Percentiles rank a stretch among this genome's conserved stretches.
Evolutionary conservation across 202 grass and related monocot genomes (phyloP).

Genomic region (Zizania palustris): DNA sequence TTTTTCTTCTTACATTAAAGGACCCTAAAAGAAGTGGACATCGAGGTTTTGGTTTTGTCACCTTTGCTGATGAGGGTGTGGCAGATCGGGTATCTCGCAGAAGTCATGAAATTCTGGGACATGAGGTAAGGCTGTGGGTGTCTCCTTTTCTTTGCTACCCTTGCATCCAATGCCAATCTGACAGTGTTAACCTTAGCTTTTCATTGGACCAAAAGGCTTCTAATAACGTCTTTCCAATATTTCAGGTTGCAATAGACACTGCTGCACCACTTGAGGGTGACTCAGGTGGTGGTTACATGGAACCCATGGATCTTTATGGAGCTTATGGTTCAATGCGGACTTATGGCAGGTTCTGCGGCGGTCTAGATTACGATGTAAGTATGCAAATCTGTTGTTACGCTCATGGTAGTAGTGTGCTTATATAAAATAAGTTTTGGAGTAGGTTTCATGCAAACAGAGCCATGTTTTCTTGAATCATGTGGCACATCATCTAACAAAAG

Average conservation of each 20-base stretch:
- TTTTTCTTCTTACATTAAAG: slow-evolving; percentile 36
- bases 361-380: slow-evolving; percentile 71
- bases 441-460: neutral
- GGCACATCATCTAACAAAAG: neutral
- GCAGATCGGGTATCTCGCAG: slow-evolving; percentile 80
- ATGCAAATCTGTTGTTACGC: neutral
- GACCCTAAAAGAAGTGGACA: slow-evolving; percentile 93
- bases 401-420: slow-evolving; percentile 3
- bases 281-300: slow-evolving; percentile 50
- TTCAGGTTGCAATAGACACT: slow-evolving; percentile 88
- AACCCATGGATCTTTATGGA: slow-evolving; percentile 70
- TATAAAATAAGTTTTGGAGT: slow-evolving; percentile 2
- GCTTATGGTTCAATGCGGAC: slow-evolving; percentile 75
- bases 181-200: neutral
- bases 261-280: slow-evolving; percentile 71
- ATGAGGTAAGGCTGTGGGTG: slow-evolving; percentile 55
- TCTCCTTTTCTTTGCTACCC: neutral
- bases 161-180: neutral
- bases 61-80: slow-evolving; percentile 84
- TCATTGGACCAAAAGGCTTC: neutral
- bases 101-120: slow-evolving; percentile 89
- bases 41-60: slow-evolving; percentile 91
- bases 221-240: neutral
- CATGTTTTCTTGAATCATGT: neutral
- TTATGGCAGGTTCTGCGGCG: slow-evolving; percentile 69